Evolutionary conservation across 108 stramenopile genomes (phyloP), one percentile per base, ranked within the genome.

Genomic region (Nannochloropsis salina): DNA sequence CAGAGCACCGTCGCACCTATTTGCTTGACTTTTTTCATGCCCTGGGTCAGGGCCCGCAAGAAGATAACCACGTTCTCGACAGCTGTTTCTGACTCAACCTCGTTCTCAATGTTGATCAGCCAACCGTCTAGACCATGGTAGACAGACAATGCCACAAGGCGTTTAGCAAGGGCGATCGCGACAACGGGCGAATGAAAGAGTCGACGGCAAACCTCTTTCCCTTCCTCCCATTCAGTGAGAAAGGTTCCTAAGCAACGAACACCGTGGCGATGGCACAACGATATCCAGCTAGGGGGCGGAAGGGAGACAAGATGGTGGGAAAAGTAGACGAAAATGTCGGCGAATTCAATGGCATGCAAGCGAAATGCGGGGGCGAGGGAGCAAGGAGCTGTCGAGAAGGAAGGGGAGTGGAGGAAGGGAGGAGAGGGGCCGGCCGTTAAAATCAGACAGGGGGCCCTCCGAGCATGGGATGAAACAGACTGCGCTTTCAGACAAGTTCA

Each of bases 41-140:
- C 61, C 61, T 3, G 20, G 1, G 61, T 74, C 20, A 74, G 61
- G 20, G 61, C 61, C 6, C n/a, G 20, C 61, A 74, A 74, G n/a
- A 74, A 74, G 4, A 74, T n/a, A 4, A 74, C 6, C 61, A 74
- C 2, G n/a, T 74, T 74, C 8, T 74, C 61, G 20, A 3, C 6
- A 15, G 20, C 61, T 74, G 5, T n/a, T n/a, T 74, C 61, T 6
- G 15, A n/a, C 61, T n/a, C 61, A 6, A 74, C 61, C 61, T 74
- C 61, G 20, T n/a, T n/a, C 8, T 82, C 82, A 45, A 82, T 82
- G 82, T 82, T 82, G 20, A 82, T 21, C 5, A 82, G 82, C 82
- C 82, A 82, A n/a, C 82, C 82, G 21, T 82, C 82, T 15, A 82
- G 20, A 45, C 8, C 82, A 9, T 82, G 20, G 21, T 82, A 20